Percentiles rank a stretch among this genome's conserved stretches.
phyloP scores from a whole-genome alignment of 176 grass and related monocot genomes.

The Oropetium thomaeum region DNA sequence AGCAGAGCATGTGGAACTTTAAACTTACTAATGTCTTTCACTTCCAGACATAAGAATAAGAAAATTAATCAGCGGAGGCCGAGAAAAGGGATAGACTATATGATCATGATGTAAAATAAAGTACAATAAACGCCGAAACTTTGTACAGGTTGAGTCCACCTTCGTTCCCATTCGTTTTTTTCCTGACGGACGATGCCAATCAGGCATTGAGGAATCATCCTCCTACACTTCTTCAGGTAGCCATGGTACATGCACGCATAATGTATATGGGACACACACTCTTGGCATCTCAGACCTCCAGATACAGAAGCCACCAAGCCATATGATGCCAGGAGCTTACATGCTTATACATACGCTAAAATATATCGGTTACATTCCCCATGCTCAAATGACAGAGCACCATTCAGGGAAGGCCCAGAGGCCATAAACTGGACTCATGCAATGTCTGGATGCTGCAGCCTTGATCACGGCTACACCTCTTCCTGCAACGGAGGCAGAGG shows the following conservation, averaged over 20 bases:
- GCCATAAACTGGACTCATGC: slow-evolving; percentile 42
- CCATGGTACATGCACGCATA: slow-evolving; percentile 37
- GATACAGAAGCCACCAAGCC: slow-evolving; percentile 6
- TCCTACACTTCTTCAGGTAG: slow-evolving; percentile 38
- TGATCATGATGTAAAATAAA: slow-evolving; percentile 10
- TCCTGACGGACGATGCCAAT: slow-evolving; percentile 3
- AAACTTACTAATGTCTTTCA: not conserved
- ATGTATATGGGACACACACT: slow-evolving; percentile 28
- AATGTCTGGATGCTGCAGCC: not conserved
- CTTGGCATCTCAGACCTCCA: slow-evolving; percentile 17
- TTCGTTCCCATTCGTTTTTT: not conserved
- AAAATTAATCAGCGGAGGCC: not conserved
- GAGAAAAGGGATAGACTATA: not conserved
- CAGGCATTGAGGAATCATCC: slow-evolving; percentile 17
- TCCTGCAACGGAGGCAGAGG: slow-evolving; percentile 21
- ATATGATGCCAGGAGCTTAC: slow-evolving; percentile 38
- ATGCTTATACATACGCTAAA: slow-evolving; percentile 33
- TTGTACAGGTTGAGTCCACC: slow-evolving; percentile 45
- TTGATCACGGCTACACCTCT: slow-evolving; percentile 34
- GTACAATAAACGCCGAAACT: slow-evolving; percentile 18
- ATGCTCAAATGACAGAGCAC: slow-evolving; percentile 32
- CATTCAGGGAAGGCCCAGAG: slow-evolving; percentile 12
- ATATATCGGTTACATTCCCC: slow-evolving; percentile 26
- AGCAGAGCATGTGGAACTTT: not conserved
- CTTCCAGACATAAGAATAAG: not conserved